Percentiles rank a stretch among this genome's conserved stretches.
Conservation (phyloP, 495 filamentous ascomycete species). For the Sordaria brevicollis region DNA sequence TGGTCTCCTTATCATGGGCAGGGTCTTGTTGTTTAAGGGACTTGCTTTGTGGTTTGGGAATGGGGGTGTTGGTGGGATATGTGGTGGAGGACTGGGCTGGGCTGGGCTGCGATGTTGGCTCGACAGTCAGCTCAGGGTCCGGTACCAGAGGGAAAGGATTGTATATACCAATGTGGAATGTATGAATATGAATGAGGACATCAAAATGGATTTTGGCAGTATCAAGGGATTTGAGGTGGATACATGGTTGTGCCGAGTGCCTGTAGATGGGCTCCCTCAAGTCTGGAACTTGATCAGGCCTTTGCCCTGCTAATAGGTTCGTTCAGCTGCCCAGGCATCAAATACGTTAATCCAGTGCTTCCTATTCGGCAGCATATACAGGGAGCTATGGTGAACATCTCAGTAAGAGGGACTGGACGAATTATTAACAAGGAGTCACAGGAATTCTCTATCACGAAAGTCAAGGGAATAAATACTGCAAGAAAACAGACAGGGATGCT, state of each 20-base stretch:
- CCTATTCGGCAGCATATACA: no score
- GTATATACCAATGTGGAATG: neutral
- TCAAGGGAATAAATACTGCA: neutral
- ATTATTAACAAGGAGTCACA: neutral
- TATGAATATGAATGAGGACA: neutral
- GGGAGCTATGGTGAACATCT: neutral
- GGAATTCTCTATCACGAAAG: neutral
- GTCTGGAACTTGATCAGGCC: no score
- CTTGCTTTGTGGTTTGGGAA: constrained; percentile 1
- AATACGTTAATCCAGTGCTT: neutral
- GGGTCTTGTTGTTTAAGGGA: constrained; percentile 29
- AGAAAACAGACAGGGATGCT: neutral
- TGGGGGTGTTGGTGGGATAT: neutral
- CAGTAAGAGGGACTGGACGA: neutral
- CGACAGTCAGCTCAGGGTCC: neutral
- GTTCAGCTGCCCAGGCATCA: neutral
- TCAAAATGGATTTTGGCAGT: neutral
- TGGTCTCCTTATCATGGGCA: constrained; percentile 88
- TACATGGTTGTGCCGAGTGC: neutral
- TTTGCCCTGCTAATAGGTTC: neutral
- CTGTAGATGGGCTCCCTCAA: neutral
- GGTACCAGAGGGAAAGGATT: neutral
- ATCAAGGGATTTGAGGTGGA: neutral
- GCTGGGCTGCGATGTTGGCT: neutral
- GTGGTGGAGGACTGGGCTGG: neutral